phyloP scores from a whole-genome alignment of 345 rosid genomes.

The Anastatica hierochuntica region DNA sequence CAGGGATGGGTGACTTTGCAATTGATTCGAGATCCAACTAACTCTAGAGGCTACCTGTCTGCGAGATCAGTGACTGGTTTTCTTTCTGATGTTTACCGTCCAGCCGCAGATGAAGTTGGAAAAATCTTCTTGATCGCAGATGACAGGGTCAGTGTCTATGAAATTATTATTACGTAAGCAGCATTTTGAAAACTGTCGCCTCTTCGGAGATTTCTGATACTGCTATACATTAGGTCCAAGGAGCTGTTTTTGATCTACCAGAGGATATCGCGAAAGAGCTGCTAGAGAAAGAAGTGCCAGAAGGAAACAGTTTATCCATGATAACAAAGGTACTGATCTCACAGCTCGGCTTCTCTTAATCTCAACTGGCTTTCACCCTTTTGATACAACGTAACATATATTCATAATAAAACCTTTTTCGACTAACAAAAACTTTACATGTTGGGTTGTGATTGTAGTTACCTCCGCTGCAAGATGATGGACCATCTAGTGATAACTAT shows the following conservation, averaged over 20 bases:
- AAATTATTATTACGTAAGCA: not conserved
- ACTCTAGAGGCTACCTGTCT: conserved; percentile 62
- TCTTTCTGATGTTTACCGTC: conserved; percentile 71
- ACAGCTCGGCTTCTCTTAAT: too few species aligned
- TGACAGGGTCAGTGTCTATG: conserved; percentile 47
- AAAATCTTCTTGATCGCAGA: conserved; percentile 82
- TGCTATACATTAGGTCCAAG: conserved; percentile 60
- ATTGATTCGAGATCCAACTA: conserved; percentile 60
- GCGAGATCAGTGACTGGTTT: conserved; percentile 89
- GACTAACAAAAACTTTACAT: not conserved
- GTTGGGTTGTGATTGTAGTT: conserved; percentile 36
- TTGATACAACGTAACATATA: not conserved
- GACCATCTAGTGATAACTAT: conserved; percentile 67
- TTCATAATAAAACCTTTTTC: not conserved
- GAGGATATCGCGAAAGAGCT: conserved; percentile 85
- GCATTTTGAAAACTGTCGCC: not conserved
- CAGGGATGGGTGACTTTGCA: conserved; percentile 92
- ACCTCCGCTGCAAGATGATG: conserved; percentile 90
- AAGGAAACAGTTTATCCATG: conserved; percentile 65
- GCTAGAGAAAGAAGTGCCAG: conserved; percentile 58
- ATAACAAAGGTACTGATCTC: conserved; percentile 51
- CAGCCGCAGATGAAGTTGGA: conserved; percentile 91
- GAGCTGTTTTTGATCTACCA: conserved; percentile 93
- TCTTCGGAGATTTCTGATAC: conserved; percentile 3
- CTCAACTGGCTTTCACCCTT: not conserved